Conservation (phyloP, 805 yeast species). For the Candida hispaniensis region DNA sequence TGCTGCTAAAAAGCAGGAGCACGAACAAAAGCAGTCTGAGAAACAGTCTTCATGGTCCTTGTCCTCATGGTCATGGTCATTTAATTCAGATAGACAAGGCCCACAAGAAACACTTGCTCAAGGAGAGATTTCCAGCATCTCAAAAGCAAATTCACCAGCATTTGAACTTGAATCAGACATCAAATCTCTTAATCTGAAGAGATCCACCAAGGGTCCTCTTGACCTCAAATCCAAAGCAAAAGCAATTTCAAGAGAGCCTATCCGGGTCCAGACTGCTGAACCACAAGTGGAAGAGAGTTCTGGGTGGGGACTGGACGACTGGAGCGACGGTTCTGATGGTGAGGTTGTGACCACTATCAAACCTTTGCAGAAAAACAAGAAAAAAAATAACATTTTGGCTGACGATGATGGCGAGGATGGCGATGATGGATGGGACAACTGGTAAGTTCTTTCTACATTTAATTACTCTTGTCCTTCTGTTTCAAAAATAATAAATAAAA, state of each 20-base stretch:
- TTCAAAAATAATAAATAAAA: no score
- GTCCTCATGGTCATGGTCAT: slow-evolving; percentile 14
- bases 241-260: slow-evolving; percentile 43
- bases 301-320: slow-evolving; percentile 12
- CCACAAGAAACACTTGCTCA: no score
- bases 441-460: no score
- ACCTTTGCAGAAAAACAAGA: slow-evolving; percentile 9
- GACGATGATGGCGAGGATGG: slow-evolving; percentile 18
- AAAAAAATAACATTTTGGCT: slow-evolving; percentile 13
- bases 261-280: slow-evolving; percentile 26
- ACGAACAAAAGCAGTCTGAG: slow-evolving; percentile 7
- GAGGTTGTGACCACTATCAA: slow-evolving; percentile 12
- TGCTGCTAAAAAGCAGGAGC: slow-evolving; percentile 8
- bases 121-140: no score
- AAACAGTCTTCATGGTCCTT: slow-evolving; percentile 7
- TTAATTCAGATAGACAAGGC: slow-evolving; percentile 10
- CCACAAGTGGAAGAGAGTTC: slow-evolving; percentile 3
- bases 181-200: no score
- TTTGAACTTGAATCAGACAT: no score
- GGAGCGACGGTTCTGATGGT: slow-evolving; percentile 15
- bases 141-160: no score
- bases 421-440: slow-evolving; percentile 18
- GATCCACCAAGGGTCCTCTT: no score
- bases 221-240: slow-evolving; percentile 89
- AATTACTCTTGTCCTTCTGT: no score